A percentile compares a stretch with the other conserved stretches of the same genome.
Conservation (phyloP, 768 basidiomycete species). For the Pilatotrama ljubarskyi region DNA sequence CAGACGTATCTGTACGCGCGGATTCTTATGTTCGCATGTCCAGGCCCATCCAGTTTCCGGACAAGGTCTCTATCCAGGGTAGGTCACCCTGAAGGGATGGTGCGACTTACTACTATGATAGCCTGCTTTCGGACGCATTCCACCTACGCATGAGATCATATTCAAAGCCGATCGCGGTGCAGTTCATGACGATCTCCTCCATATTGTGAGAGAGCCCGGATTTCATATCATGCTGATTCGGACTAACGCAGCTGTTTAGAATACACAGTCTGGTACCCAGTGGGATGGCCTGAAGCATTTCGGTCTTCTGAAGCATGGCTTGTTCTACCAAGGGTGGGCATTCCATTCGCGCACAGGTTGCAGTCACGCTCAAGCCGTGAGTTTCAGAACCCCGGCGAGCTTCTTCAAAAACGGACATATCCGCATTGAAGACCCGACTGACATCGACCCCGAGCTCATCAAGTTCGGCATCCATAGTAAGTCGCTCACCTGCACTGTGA, state of each 20-base stretch:
- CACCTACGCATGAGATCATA: conserved; percentile 52
- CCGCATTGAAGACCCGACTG: conserved; percentile 47
- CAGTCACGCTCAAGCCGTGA: neutral
- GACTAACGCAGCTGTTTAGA: conserved; percentile 40
- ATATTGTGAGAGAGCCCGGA: conserved; percentile 28
- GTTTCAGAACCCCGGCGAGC: conserved; percentile 42
- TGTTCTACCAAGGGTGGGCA: conserved; percentile 62
- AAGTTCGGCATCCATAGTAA: conserved; percentile 69
- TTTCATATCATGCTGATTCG: neutral
- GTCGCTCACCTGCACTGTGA: conserved; percentile 19
- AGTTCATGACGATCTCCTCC: conserved; percentile 30
- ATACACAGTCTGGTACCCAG: conserved; percentile 70
- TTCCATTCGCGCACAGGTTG: neutral
- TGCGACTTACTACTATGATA: conserved; percentile 23
- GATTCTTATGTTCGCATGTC: neutral
- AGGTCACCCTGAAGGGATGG: neutral
- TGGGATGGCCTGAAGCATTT: conserved; percentile 70
- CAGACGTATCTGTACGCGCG: neutral
- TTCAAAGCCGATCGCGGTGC: conserved; percentile 22
- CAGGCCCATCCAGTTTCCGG: conserved; percentile 70
- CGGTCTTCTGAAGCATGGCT: conserved; percentile 49
- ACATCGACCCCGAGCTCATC: conserved; percentile 46
- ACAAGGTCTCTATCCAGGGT: conserved; percentile 42
- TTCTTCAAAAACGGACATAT: conserved; percentile 47
- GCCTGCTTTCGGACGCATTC: conserved; percentile 58